These are phyloP conservation scores for Lactarius hengduanensis DNA, from an alignment of 768 basidiomycete species.

Conservation along the genomic window DNA sequence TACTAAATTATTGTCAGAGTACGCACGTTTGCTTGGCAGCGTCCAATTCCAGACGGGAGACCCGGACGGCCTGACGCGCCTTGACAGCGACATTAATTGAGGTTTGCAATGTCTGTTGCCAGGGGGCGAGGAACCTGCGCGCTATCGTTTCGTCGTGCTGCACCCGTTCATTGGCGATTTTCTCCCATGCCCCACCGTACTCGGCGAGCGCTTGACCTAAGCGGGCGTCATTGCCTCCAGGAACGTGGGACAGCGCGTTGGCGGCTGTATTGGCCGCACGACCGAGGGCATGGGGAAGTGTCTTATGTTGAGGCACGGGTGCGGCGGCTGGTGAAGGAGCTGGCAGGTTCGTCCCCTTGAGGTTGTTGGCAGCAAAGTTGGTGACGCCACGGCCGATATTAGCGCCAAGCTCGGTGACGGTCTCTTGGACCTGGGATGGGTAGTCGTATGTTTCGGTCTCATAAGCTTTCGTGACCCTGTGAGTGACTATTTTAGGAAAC, in stretches of 20 bases:
- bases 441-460: slow-evolving; percentile 87
- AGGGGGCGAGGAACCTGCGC: slow-evolving; percentile 69
- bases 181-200: slow-evolving; percentile 84
- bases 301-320: slow-evolving; percentile 78
- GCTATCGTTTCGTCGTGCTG: slow-evolving; percentile 75
- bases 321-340: slow-evolving; percentile 61
- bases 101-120: slow-evolving; percentile 84
- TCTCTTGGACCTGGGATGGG: slow-evolving; percentile 85
- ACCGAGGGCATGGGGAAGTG: slow-evolving; percentile 90
- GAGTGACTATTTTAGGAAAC: slow-evolving; percentile 5
- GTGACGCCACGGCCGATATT: slow-evolving; percentile 72
- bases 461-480: slow-evolving; percentile 84
- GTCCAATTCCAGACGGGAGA: slow-evolving; percentile 84
- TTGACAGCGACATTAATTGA: slow-evolving; percentile 90
- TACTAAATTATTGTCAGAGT: not conserved
- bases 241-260: slow-evolving; percentile 42
- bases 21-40: slow-evolving; percentile 84
- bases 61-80: slow-evolving; percentile 78
- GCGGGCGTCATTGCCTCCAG: slow-evolving; percentile 54
- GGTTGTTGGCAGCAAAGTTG: slow-evolving; percentile 82
- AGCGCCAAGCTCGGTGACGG: slow-evolving; percentile 66
- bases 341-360: slow-evolving; percentile 87
- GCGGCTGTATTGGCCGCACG: slow-evolving; percentile 73
- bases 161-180: slow-evolving; percentile 73
- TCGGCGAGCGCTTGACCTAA: slow-evolving; percentile 74